Evolutionary conservation across 2,329 filamentous ascomycete genomes (phyloP).

Genomic region (Thyridium curvatum): DNA sequence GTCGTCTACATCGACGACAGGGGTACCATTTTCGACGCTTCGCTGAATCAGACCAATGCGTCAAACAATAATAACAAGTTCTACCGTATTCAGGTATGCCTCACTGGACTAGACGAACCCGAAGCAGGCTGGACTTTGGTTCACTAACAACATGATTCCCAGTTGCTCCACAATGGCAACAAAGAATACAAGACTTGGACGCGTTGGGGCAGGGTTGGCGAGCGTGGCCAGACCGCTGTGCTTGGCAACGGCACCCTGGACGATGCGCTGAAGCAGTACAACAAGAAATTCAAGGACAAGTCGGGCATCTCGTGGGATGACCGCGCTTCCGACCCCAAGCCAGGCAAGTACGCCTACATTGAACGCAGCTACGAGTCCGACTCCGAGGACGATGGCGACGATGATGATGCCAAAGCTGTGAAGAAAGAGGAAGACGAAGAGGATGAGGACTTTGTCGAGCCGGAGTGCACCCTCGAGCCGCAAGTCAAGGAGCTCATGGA

Average conservation of each 20-base stretch:
- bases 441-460: slow-evolving; percentile 24
- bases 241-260: slow-evolving; percentile 34
- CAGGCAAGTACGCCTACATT: slow-evolving; percentile 72
- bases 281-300: slow-evolving; percentile 58
- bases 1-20: slow-evolving; percentile 60
- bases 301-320: slow-evolving; percentile 50
- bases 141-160: too few species aligned
- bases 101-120: not conserved
- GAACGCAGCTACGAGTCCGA: slow-evolving; percentile 72
- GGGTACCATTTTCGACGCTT: slow-evolving; percentile 69
- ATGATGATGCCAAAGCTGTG: slow-evolving; percentile 15
- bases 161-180: slow-evolving; percentile 18
- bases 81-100: slow-evolving; percentile 61
- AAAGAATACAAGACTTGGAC: slow-evolving; percentile 59
- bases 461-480: slow-evolving; percentile 50
- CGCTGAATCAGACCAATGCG: slow-evolving; percentile 72
- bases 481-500: slow-evolving; percentile 64
- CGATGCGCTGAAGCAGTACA: slow-evolving; percentile 42
- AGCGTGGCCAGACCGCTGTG: slow-evolving; percentile 41
- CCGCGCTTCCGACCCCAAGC: slow-evolving; percentile 48
- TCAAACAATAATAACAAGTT: slow-evolving; percentile 76
- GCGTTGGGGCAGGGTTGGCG: slow-evolving; percentile 73
- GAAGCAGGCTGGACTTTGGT: too few species aligned
- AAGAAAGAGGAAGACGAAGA: slow-evolving; percentile 7
- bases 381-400: slow-evolving; percentile 50